phyloP scores from a whole-genome alignment of 352 stramenopile species.

The Phytopythium kandeliae region DNA sequence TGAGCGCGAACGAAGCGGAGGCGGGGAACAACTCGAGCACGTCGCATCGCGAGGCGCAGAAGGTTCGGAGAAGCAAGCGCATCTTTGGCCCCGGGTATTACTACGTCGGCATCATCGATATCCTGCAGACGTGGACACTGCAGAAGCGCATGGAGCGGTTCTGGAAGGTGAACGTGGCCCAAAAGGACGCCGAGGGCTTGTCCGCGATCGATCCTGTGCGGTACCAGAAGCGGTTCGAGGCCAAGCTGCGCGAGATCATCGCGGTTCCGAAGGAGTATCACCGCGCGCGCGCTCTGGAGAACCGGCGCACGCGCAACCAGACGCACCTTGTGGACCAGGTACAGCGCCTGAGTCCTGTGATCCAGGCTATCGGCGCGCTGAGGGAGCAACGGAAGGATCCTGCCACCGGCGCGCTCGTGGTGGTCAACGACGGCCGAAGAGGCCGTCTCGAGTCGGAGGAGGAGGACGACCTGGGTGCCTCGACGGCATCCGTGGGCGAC shows the following conservation, averaged over 20 bases:
- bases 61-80: slow-evolving; percentile 68
- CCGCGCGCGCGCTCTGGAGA: slow-evolving; percentile 12
- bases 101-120: slow-evolving; percentile 90
- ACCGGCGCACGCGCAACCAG: slow-evolving; percentile 8
- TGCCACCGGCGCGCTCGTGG: slow-evolving; percentile 5
- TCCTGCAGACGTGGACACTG: slow-evolving; percentile 85
- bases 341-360: slow-evolving; percentile 26
- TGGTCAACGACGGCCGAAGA: slow-evolving; percentile 13
- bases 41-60: slow-evolving; percentile 25
- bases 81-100: slow-evolving; percentile 84
- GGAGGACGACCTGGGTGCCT: slow-evolving; percentile 17
- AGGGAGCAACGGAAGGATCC: slow-evolving; percentile 9
- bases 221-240: slow-evolving; percentile 81
- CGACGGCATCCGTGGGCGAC: slow-evolving; percentile 15
- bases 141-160: slow-evolving; percentile 81
- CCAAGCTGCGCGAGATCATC: slow-evolving; percentile 79
- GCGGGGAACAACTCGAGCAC: slow-evolving; percentile 3
- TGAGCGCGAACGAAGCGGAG: slow-evolving; percentile 10
- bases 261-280: slow-evolving; percentile 59
- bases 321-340: slow-evolving; percentile 19
- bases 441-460: slow-evolving; percentile 26
- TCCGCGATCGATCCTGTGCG: slow-evolving; percentile 73
- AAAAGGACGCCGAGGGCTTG: slow-evolving; percentile 63
- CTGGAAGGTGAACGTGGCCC: slow-evolving; percentile 73
- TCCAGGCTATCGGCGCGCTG: slow-evolving; percentile 27